These are phyloP conservation scores for Xylaria grammica DNA, from an alignment of 495 filamentous ascomycete species.

Conservation along the genomic window DNA sequence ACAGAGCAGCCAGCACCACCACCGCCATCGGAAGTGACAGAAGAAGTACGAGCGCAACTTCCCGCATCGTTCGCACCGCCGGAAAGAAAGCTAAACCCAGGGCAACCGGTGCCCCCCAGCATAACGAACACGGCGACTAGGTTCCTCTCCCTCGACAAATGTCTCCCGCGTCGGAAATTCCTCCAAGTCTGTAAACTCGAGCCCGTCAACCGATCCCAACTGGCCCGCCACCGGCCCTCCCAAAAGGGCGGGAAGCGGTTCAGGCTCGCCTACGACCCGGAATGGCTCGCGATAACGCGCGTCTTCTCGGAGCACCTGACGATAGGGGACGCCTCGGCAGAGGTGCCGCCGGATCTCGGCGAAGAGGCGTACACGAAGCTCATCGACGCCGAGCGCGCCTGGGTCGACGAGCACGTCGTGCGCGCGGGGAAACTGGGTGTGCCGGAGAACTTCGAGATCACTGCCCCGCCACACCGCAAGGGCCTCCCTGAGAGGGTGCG, in stretches of 20 bases:
- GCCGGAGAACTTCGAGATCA: constrained; percentile 76
- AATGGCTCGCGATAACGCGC: constrained; percentile 93
- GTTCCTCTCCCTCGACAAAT: constrained; percentile 93
- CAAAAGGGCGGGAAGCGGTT: constrained; percentile 23
- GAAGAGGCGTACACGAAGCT: constrained; percentile 65
- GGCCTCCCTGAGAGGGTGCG: constrained; percentile 38
- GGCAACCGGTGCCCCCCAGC: constrained; percentile 51
- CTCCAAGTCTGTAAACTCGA: constrained; percentile 73
- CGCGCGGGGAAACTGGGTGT: constrained; percentile 62
- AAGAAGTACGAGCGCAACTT: constrained; percentile 67
- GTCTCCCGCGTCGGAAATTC: constrained; percentile 75
- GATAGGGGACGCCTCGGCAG: constrained; percentile 60
- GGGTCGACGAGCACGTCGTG: constrained; percentile 79
- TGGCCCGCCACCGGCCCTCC: constrained; percentile 27
- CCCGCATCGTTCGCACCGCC: constrained; percentile 67
- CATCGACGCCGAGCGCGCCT: constrained; percentile 68
- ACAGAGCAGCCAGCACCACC: background rate
- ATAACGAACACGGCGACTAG: constrained; percentile 77
- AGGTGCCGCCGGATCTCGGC: constrained; percentile 59
- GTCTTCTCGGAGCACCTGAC: constrained; percentile 68
- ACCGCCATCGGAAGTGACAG: constrained; percentile 46
- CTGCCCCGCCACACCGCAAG: constrained; percentile 71
- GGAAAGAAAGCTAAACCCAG: constrained; percentile 39
- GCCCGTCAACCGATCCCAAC: constrained; percentile 37
- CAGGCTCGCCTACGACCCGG: constrained; percentile 79